phyloP scores from a whole-genome alignment of 2,329 filamentous ascomycete genomes.

The Trichoderma sp. region DNA sequence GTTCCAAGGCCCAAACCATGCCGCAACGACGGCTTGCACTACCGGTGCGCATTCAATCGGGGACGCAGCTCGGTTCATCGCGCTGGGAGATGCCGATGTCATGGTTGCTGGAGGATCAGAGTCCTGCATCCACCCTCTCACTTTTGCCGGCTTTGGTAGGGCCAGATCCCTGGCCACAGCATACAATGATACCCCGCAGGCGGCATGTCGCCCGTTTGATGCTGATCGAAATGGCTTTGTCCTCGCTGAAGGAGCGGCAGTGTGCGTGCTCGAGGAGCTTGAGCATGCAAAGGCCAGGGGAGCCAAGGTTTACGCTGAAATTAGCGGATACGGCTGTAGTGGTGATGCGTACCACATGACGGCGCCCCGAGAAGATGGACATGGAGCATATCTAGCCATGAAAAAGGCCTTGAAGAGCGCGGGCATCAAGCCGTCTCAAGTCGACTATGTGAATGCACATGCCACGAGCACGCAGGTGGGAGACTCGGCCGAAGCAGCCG shows the following conservation, averaged over 20 bases:
- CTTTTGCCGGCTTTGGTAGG: slow-evolving; percentile 86
- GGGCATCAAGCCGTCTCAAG: slow-evolving; percentile 61
- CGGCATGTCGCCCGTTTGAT: slow-evolving; percentile 87
- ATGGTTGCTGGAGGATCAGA: slow-evolving; percentile 97
- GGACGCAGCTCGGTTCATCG: slow-evolving; percentile 88
- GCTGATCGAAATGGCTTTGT: slow-evolving; percentile 78
- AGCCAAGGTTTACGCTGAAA: slow-evolving; percentile 82
- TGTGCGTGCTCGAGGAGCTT: slow-evolving; percentile 84
- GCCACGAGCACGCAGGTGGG: slow-evolving; percentile 85
- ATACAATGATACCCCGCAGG: slow-evolving; percentile 69
- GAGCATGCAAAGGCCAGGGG: slow-evolving; percentile 80
- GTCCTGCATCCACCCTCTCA: slow-evolving; percentile 91
- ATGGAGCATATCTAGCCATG: slow-evolving; percentile 83
- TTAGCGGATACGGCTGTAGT: slow-evolving; percentile 85
- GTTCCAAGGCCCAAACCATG: slow-evolving; percentile 87
- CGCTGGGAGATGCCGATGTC: slow-evolving; percentile 86
- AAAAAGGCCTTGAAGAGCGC: slow-evolving; percentile 74
- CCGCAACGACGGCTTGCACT: slow-evolving; percentile 91
- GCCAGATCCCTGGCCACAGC: slow-evolving; percentile 80
- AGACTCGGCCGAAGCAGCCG: slow-evolving; percentile 82
- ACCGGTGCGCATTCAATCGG: slow-evolving; percentile 94
- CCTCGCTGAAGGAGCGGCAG: slow-evolving; percentile 86
- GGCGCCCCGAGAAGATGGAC: slow-evolving; percentile 77
- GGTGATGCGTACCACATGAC: slow-evolving; percentile 94
- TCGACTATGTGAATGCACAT: slow-evolving; percentile 95